Base-by-base conservation (phyloP, 345 rosid genomes). In the Alliaria petiolata region DNA sequence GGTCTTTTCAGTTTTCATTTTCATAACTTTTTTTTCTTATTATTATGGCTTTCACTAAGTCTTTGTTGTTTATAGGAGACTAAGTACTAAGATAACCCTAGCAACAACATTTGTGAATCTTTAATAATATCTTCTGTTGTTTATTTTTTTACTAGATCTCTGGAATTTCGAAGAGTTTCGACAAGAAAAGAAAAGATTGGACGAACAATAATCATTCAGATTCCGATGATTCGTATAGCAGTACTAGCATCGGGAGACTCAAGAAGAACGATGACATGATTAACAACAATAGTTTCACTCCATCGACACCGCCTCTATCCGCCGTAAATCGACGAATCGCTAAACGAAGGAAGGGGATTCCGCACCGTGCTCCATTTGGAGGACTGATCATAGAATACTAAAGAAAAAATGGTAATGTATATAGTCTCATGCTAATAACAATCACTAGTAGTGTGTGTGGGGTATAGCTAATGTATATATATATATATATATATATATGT, bases 341-440 rank as follows among this genome's bases (percentile, higher is more conserved):
- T 10, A 91, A 91, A 80, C 86, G 98, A 52, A 85, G 99, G 62
- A 95, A 95, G 80, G 98, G 99, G 19, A 87, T 91, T 10, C 98
- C 99, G 12, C 97, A 89, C 77, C 84, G 99, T 12, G 87, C 98
- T 54, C 99, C 99, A 1, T 81, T 90, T 82, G 95, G 96, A 47
- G 99, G 95, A 42, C 76, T 88, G 42, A 73, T 87, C 68, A 82
- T 88, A 84, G 91, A 95, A 61, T 95, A 85, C 78, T 91, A 85
- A 83, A n/a, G n/a, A n/a, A 34, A 59, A 65, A 54, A 17, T 52
- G 25, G 75, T 31, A 54, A 69, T 42, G 42, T 74, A 57, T 74
- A 57, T 65, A 65, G 66, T 73, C 44, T 65, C 47, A 38, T 46
- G 77, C 59, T 56, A 38, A 56, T 73, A 47, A 73, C 52, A 30